These are phyloP conservation scores for Axilococcus clingmanii DNA, from an alignment of 139 green algal genomes.

Conservation along the genomic window DNA sequence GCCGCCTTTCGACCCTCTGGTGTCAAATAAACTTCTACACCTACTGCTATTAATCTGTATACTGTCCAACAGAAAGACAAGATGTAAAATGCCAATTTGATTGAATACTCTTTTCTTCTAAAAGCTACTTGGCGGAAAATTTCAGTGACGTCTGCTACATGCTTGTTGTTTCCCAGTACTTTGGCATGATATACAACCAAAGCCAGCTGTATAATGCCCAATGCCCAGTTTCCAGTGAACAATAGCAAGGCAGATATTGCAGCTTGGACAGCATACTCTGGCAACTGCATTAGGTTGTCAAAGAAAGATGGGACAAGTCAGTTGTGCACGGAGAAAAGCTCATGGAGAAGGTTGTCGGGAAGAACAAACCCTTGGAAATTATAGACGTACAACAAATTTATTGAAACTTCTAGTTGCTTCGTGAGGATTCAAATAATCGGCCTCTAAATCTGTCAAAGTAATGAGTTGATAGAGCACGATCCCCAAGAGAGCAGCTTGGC, in stretches of 20 bases:
- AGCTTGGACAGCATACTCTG: conserved; percentile 24
- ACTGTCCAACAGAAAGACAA: conserved; percentile 46
- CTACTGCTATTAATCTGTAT: conserved; percentile 37
- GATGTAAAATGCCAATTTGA: conserved; percentile 46
- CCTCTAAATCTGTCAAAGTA: conserved; percentile 70
- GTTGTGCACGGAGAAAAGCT: not conserved
- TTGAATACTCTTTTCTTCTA: conserved; percentile 37
- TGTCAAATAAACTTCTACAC: conserved; percentile 34
- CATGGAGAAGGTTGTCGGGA: not conserved
- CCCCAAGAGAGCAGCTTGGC: conserved; percentile 48
- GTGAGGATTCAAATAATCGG: conserved; percentile 81
- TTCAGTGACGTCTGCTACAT: conserved; percentile 54
- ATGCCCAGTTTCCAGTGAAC: conserved; percentile 45
- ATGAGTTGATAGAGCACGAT: conserved; percentile 70
- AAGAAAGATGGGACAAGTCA: not conserved
- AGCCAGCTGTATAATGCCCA: conserved; percentile 18
- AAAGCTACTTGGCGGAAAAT: conserved; percentile 37
- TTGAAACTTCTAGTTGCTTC: conserved; percentile 63
- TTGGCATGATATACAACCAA: conserved; percentile 34
- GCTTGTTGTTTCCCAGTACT: conserved; percentile 3
- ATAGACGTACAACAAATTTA: conserved; percentile 43
- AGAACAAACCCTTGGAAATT: not conserved
- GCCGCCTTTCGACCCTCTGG: conserved; percentile 27
- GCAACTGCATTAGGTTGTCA: conserved; percentile 22
- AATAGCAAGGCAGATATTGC: conserved; percentile 37